Evolutionary conservation across 2,329 filamentous ascomycete genomes (phyloP), one percentile per base, ranked within the genome.

Genomic region (Whalleya microplaca): DNA sequence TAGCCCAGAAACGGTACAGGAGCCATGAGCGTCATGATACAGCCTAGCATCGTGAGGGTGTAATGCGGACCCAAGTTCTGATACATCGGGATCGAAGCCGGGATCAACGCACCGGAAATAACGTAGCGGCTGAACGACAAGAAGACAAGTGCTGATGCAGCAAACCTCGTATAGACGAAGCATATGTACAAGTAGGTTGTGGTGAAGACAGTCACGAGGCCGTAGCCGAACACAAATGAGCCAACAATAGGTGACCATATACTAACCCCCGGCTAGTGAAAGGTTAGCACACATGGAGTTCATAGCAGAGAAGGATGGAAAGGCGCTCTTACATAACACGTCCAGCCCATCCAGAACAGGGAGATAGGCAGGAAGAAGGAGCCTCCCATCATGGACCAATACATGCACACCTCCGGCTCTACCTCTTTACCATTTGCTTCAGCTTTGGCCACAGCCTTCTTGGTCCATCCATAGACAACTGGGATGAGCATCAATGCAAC

Each of bases 331-430:
- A 68, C 2, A 71, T 71, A 9, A 71, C 50, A 53, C n/a, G 60
- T 73, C 78, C 78, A 80, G 16, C 72, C 78, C 56, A 80, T 73
- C 76, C 77, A 78, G 61, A 79, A 79, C 6, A 80, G 68, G 1
- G 69, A 71, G 32, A 79, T 71, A 0, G 77, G 75, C 12, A 79
- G 63, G 20, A 72, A 54, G 2, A 71, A 70, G 32, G 72, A 73
- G 5, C 72, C 71, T 41, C 72, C 75, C 45, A 77, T 63, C 52
- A 78, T 72, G 21, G 75, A 73, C 20, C 70, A 71, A 54, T 69
- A 72, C 2, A 78, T 66, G 6, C 73, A 65, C 37, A 71, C 69
- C 53, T 77, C 74, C 1, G 71, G 69, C 46, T 59, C 45, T 2
- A 68, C 41, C 20, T 43, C 19, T 7, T 45, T 32, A 4, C 58